Conservation (phyloP, 768 basidiomycete genomes). For the Nidularia sp. region DNA sequence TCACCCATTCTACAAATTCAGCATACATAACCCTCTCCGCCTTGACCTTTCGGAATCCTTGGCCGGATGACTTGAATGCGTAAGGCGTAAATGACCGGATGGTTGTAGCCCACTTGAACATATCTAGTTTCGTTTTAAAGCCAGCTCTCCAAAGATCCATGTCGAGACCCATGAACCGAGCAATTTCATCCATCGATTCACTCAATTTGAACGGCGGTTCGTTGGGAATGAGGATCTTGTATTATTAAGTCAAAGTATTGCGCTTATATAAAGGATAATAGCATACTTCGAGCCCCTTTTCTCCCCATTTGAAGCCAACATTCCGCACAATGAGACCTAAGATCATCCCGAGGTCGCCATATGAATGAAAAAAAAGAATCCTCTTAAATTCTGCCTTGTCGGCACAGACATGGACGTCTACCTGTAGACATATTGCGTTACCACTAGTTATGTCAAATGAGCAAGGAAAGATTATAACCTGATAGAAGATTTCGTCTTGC, state of each 20-base stretch:
- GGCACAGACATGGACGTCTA: conserved; percentile 60
- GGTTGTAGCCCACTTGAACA: conserved; percentile 55
- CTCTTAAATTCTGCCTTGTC: conserved; percentile 47
- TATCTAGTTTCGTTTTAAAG: conserved; percentile 47
- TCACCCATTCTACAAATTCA: conserved; percentile 51
- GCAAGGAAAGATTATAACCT: conserved; percentile 18
- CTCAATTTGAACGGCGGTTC: conserved; percentile 48
- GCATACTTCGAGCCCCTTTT: conserved; percentile 56
- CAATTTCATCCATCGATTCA: conserved; percentile 42
- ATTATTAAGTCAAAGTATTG: not conserved
- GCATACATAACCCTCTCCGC: conserved; percentile 52
- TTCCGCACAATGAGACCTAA: conserved; percentile 52
- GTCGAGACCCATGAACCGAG: conserved; percentile 55
- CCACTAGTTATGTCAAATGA: not conserved
- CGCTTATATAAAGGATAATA: not conserved
- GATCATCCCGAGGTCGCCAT: conserved; percentile 74
- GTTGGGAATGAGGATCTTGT: conserved; percentile 33
- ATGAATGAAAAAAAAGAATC: conserved; percentile 52
- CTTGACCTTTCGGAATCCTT: conserved; percentile 37
- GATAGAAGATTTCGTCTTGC: conserved; percentile 31
- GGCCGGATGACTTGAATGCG: conserved; percentile 28
- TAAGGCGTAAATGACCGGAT: conserved; percentile 50
- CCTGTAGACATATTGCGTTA: conserved; percentile 23
- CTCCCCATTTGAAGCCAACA: conserved; percentile 44
- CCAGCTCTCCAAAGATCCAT: conserved; percentile 47